Conservation (phyloP, 495 filamentous ascomycete species). For the Lasiosphaeria miniovina region DNA sequence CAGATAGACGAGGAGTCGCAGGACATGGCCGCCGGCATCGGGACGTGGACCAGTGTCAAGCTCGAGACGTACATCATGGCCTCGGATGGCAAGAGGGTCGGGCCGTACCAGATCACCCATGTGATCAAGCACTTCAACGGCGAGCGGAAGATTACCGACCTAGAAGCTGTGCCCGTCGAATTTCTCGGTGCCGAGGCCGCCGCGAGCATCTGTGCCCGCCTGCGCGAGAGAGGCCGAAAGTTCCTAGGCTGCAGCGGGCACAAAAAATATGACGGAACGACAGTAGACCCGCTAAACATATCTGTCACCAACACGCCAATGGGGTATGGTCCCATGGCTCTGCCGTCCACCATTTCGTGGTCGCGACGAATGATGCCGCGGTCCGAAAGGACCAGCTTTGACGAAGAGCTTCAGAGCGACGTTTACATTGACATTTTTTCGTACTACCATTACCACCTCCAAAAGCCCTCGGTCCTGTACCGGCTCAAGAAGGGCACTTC, state of each 20-base stretch:
- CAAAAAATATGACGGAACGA: constrained; percentile 31
- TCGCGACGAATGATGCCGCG: too few relatives aligned
- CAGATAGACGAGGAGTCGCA: too few relatives aligned
- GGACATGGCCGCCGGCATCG: constrained; percentile 11
- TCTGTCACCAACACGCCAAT: too few relatives aligned
- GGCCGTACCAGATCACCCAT: constrained; percentile 27
- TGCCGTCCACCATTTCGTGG: too few relatives aligned
- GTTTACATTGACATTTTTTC: constrained; percentile 14
- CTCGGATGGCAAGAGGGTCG: constrained; percentile 37
- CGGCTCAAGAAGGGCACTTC: too few relatives aligned
- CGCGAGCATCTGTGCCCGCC: constrained; percentile 15
- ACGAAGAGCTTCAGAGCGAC: constrained; percentile 20
- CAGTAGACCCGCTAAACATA: not conserved
- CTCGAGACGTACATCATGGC: constrained; percentile 34
- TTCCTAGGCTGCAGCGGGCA: constrained; percentile 30
- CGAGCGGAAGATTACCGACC: constrained; percentile 29
- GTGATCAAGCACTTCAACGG: constrained; percentile 33
- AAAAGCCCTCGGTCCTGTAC: not conserved
- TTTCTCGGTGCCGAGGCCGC: constrained; percentile 15
- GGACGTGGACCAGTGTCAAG: constrained; percentile 21
- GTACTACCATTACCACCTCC: constrained; percentile 3
- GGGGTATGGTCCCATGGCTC: too few relatives aligned
- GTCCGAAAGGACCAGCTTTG: not conserved
- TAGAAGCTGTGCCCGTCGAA: constrained; percentile 33
- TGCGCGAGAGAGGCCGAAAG: constrained; percentile 29